A percentile compares a stretch with the other conserved stretches of the same genome.
Conservation (phyloP, 2,329 filamentous ascomycete species). For the Scolecobasidium constrictum region DNA sequence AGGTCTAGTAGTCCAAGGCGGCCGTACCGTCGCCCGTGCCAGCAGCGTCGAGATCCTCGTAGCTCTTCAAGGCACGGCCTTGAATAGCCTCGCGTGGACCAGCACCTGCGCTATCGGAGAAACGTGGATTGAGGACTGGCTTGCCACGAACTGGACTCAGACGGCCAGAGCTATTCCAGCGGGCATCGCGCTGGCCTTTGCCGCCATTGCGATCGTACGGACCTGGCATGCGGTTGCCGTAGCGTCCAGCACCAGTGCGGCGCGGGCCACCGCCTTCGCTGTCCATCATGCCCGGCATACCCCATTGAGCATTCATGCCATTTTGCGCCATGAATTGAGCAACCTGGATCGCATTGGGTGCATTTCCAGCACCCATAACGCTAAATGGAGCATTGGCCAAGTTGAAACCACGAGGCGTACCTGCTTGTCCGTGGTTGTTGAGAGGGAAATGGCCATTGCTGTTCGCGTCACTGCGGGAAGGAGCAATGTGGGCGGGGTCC, state of each 20-base stretch:
- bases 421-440: slow-evolving; percentile 62
- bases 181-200: slow-evolving; percentile 32
- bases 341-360: slow-evolving; percentile 14
- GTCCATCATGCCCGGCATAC: slow-evolving; percentile 21
- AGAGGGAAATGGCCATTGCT: slow-evolving; percentile 93
- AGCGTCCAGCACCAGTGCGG: slow-evolving; percentile 27
- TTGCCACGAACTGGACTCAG: slow-evolving; percentile 37
- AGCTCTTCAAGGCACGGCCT: slow-evolving; percentile 87
- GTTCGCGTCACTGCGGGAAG: slow-evolving; percentile 85
- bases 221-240: slow-evolving; percentile 24
- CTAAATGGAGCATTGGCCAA: slow-evolving; percentile 58
- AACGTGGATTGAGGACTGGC: slow-evolving; percentile 50
- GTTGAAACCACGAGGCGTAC: slow-evolving; percentile 87
- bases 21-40: slow-evolving; percentile 57
- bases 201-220: slow-evolving; percentile 29
- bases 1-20: slow-evolving; percentile 80
- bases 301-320: slow-evolving; percentile 6
- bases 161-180: slow-evolving; percentile 37
- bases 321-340: slow-evolving; percentile 12
- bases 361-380: slow-evolving; percentile 27
- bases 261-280: slow-evolving; percentile 31
- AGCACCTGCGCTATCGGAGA: slow-evolving; percentile 62
- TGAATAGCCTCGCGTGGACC: slow-evolving; percentile 87
- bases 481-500: slow-evolving; percentile 88
- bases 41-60: slow-evolving; percentile 88